Conservation (phyloP, 2,329 filamentous ascomycete species). For the Chaetothyriales sp. region DNA sequence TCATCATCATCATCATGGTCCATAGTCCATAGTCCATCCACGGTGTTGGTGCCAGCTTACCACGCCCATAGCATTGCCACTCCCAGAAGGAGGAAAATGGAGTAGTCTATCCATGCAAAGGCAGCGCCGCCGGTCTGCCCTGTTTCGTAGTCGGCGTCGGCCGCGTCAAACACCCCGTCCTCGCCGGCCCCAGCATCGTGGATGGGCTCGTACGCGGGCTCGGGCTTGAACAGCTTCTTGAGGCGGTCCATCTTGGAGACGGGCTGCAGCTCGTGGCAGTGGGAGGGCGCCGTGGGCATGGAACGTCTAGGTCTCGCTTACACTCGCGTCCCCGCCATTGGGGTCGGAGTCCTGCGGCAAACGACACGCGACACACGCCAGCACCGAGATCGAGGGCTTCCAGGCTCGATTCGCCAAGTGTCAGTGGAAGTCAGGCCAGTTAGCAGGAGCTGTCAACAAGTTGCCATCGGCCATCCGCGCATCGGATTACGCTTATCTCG, state of each 20-base stretch:
- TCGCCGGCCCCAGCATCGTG: slow-evolving; percentile 7
- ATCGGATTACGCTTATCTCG: neutral
- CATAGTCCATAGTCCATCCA: neutral
- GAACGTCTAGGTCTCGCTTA: neutral
- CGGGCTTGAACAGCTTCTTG: slow-evolving; percentile 22
- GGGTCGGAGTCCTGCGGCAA: neutral
- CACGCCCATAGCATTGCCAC: slow-evolving; percentile 96
- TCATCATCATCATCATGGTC: neutral
- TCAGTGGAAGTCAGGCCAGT: neutral
- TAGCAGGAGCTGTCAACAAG: neutral
- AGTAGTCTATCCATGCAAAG: slow-evolving; percentile 80
- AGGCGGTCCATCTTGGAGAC: slow-evolving; percentile 24
- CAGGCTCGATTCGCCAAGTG: neutral
- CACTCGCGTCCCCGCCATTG: neutral
- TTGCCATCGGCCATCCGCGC: neutral
- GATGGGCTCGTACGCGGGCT: slow-evolving; percentile 22
- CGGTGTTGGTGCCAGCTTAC: slow-evolving; percentile 36
- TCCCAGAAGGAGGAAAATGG: slow-evolving; percentile 70
- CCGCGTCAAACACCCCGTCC: slow-evolving; percentile 9
- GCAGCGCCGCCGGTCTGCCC: slow-evolving; percentile 7
- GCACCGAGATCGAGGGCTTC: neutral
- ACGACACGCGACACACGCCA: neutral
- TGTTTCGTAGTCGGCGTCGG: slow-evolving; percentile 4
- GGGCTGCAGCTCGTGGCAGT: slow-evolving; percentile 10
- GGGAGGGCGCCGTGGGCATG: neutral